Conservation (phyloP, 305 asterid species). For the Fraxinus sp. region DNA sequence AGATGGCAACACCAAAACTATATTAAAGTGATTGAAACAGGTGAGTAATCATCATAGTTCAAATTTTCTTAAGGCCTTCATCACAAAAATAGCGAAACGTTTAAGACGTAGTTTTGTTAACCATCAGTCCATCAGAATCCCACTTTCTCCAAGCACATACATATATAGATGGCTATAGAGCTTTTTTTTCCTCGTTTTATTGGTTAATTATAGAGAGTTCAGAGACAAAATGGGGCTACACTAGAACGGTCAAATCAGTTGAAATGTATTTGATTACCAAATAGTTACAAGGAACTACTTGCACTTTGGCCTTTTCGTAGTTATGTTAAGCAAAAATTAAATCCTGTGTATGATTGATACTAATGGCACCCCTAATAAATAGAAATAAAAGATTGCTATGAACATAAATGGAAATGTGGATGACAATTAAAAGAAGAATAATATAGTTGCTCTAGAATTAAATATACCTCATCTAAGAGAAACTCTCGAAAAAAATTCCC, state of each 20-base stretch:
- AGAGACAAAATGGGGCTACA: not conserved
- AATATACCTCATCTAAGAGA: constrained; percentile 86
- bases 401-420: not conserved
- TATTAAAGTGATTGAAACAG: not conserved
- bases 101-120: not conserved
- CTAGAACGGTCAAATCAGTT: not conserved
- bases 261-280: not conserved
- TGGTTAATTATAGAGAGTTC: not conserved
- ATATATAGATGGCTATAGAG: not conserved
- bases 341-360: not conserved
- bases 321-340: not conserved
- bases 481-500: constrained; percentile 94
- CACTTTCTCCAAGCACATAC: not conserved
- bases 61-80: not conserved
- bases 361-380: not conserved
- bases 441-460: not conserved
- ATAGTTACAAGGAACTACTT: not conserved
- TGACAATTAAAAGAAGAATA: not conserved
- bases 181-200: not conserved
- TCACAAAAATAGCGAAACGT: no score
- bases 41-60: not conserved
- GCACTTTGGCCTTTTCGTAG: not conserved
- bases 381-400: not conserved
- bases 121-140: not conserved
- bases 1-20: not conserved